These are phyloP conservation scores for Xerocomellus intermedius DNA, from an alignment of 768 basidiomycete genomes.

Conservation along the genomic window DNA sequence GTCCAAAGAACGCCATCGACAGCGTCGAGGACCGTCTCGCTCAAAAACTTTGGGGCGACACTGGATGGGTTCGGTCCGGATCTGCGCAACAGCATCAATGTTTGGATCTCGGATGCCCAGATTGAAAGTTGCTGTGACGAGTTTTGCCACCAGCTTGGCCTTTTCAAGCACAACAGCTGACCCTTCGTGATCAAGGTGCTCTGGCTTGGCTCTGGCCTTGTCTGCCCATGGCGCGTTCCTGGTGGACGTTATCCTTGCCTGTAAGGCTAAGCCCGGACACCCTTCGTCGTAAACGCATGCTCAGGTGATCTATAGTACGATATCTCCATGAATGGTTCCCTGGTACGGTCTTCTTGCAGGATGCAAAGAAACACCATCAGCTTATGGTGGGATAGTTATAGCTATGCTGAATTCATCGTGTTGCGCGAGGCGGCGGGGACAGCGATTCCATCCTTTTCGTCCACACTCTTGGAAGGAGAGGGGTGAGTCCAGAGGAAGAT, in stretches of 20 bases:
- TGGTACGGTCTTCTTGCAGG: constrained; percentile 34
- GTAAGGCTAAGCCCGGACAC: constrained; percentile 1
- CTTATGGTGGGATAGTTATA: constrained; percentile 37
- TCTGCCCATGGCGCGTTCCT: constrained; percentile 20
- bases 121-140: too few species aligned
- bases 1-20: too few species aligned
- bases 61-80: too few species aligned
- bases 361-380: constrained; percentile 24
- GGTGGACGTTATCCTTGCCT: constrained; percentile 20
- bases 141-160: too few species aligned
- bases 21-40: too few species aligned
- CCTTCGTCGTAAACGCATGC: too few species aligned
- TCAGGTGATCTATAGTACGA: constrained; percentile 19
- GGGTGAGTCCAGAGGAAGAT: constrained; percentile 15
- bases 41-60: too few species aligned
- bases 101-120: too few species aligned
- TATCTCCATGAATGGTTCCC: constrained; percentile 37
- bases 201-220: too few species aligned
- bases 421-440: constrained; percentile 12
- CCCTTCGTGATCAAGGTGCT: too few species aligned
- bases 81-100: too few species aligned
- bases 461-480: constrained; percentile 10
- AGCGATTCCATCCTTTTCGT: constrained; percentile 20
- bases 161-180: too few species aligned
- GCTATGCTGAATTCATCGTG: background rate